phyloP scores from a whole-genome alignment of 495 filamentous ascomycete genomes.

The Aspergillus wentii region DNA sequence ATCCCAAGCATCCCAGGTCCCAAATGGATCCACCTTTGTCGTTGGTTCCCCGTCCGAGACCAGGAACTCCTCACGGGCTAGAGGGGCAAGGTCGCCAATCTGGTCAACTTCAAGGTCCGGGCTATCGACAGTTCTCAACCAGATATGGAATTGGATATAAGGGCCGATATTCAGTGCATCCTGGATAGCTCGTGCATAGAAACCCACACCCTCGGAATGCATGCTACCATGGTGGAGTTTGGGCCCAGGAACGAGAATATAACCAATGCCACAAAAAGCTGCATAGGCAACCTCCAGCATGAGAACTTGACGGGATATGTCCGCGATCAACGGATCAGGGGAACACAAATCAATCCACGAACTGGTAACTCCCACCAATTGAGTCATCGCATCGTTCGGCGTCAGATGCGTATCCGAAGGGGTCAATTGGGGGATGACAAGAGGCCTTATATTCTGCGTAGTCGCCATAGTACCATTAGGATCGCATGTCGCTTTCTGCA shows the following conservation, averaged over 20 bases:
- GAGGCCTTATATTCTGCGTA: conserved; percentile 36
- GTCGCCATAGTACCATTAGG: conserved; percentile 29
- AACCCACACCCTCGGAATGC: conserved; percentile 46
- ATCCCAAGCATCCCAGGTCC: conserved; percentile 92
- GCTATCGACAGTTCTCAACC: conserved; percentile 70
- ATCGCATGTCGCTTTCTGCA: conserved; percentile 25
- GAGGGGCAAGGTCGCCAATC: conserved; percentile 52
- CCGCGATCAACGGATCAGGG: conserved; percentile 70
- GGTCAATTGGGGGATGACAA: conserved; percentile 65
- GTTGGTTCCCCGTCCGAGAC: conserved; percentile 22
- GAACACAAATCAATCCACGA: conserved; percentile 91
- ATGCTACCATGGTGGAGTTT: conserved; percentile 43
- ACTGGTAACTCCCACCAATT: conserved; percentile 68
- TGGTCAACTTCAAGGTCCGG: conserved; percentile 49
- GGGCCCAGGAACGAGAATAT: conserved; percentile 76
- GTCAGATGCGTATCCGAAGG: conserved; percentile 69
- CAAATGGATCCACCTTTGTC: conserved; percentile 57
- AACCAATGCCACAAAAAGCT: conserved; percentile 84
- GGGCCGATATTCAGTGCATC: conserved; percentile 68
- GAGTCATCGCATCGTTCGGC: conserved; percentile 65
- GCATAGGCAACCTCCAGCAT: conserved; percentile 91
- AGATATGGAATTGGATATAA: conserved; percentile 75
- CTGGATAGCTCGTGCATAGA: conserved; percentile 82
- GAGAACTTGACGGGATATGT: conserved; percentile 82
- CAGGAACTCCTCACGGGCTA: conserved; percentile 51